A percentile compares a stretch with the other conserved stretches of the same genome.
phyloP scores from a whole-genome alignment of 2,329 filamentous ascomycete genomes.

The Clonostachys rosea region DNA sequence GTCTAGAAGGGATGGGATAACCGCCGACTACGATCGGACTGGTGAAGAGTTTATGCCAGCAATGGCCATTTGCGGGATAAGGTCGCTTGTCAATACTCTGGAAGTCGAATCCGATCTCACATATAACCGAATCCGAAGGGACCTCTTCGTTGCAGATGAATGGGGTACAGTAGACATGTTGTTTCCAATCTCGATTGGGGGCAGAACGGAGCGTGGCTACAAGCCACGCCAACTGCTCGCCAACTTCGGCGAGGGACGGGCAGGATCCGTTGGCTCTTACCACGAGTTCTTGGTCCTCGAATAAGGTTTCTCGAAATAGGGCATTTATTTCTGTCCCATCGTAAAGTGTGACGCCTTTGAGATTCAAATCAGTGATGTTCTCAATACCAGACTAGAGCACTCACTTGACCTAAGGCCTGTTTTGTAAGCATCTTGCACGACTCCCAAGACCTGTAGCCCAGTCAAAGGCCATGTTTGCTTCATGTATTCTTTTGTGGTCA shows the following conservation, averaged over 20 bases:
- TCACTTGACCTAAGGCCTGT: not conserved
- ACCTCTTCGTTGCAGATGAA: not conserved
- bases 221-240: not conserved
- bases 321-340: not conserved
- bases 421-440: not conserved
- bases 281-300: not conserved
- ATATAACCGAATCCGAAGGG: not conserved
- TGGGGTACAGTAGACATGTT: not conserved
- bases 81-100: not conserved
- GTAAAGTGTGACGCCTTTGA: not conserved
- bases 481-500: not conserved
- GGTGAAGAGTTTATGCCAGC: not conserved
- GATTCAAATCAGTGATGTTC: not conserved
- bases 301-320: not conserved
- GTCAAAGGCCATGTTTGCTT: not conserved
- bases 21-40: not conserved
- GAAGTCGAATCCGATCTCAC: not conserved
- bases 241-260: not conserved
- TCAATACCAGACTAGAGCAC: not conserved
- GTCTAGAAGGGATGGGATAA: not conserved
- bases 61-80: not conserved
- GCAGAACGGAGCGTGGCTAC: not conserved
- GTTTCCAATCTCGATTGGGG: not conserved
- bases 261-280: not conserved
- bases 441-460: not conserved